phyloP scores from a whole-genome alignment of 225 moss, liverwort and hornwort species.

The Antitrichia curtipendula region DNA sequence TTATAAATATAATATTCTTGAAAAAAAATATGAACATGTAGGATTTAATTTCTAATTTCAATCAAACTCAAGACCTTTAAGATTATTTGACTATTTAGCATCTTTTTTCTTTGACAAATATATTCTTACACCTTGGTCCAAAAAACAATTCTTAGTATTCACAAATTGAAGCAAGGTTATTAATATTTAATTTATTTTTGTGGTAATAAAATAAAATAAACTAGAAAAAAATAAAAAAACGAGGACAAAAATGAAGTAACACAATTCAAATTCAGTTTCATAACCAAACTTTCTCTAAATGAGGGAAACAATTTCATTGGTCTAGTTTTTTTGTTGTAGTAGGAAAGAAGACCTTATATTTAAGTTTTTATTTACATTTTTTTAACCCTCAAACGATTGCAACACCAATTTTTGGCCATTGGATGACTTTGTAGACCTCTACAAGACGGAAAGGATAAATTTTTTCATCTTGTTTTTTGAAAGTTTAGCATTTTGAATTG shows the following conservation, averaged over 20 bases:
- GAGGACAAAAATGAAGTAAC: neutral
- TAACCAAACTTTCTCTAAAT: neutral
- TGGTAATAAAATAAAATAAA: neutral
- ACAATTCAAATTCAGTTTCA: neutral
- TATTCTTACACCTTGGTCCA: neutral
- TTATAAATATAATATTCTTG: neutral
- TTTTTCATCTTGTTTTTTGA: neutral
- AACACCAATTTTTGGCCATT: fast-evolving
- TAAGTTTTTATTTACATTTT: neutral
- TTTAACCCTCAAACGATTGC: fast-evolving
- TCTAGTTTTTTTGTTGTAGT: neutral
- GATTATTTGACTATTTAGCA: neutral
- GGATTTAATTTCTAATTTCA: neutral
- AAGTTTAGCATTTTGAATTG: neutral
- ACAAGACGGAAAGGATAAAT: neutral
- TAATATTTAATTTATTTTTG: neutral
- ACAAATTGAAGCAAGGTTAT: neutral
- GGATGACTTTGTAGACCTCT: neutral
- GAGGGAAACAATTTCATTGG: neutral
- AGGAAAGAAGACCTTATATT: fast-evolving
- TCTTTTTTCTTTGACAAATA: neutral
- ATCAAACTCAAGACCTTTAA: neutral
- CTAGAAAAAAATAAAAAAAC: too few relatives aligned
- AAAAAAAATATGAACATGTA: neutral
- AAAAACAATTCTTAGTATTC: neutral